These are phyloP conservation scores for Aspergillus aculeatinus DNA, from an alignment of 2,329 filamentous ascomycete species.

Conservation along the genomic window DNA sequence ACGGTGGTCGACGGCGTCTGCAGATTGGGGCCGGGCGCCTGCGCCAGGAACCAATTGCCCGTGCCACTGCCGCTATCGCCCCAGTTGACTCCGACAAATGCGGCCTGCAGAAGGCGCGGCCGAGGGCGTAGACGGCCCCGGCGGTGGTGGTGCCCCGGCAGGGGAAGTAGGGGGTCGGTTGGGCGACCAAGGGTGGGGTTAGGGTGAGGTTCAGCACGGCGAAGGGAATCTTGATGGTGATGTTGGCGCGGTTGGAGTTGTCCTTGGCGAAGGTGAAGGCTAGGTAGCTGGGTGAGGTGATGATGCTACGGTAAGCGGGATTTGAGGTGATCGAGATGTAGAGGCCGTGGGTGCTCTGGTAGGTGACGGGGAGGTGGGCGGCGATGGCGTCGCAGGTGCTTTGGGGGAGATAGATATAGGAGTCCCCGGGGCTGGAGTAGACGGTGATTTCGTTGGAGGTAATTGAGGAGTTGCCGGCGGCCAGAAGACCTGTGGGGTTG, in stretches of 20 bases:
- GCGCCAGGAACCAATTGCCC: slow-evolving; percentile 20
- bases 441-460: slow-evolving; percentile 26
- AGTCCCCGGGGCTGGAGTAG: slow-evolving; percentile 28
- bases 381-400: slow-evolving; percentile 44
- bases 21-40: slow-evolving; percentile 20
- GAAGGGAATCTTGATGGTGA: slow-evolving; percentile 26
- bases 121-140: no score
- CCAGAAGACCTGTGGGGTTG: slow-evolving; percentile 28
- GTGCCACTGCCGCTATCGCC: background rate
- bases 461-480: slow-evolving; percentile 25
- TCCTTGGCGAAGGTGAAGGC: slow-evolving; percentile 17
- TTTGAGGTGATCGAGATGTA: slow-evolving; percentile 15
- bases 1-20: background rate
- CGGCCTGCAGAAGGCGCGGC: slow-evolving; percentile 14
- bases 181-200: slow-evolving; percentile 14
- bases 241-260: slow-evolving; percentile 11
- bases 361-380: slow-evolving; percentile 35
- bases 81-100: slow-evolving; percentile 23
- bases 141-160: slow-evolving; percentile 2
- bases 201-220: slow-evolving; percentile 24
- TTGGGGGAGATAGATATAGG: slow-evolving; percentile 42
- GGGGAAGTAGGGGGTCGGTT: slow-evolving; percentile 22
- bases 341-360: slow-evolving; percentile 9
- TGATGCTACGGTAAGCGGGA: slow-evolving; percentile 13
- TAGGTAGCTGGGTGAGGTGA: slow-evolving; percentile 17